These are phyloP conservation scores for Vigna mungo DNA, from an alignment of 306 rosid genomes.

Conservation along the genomic window DNA sequence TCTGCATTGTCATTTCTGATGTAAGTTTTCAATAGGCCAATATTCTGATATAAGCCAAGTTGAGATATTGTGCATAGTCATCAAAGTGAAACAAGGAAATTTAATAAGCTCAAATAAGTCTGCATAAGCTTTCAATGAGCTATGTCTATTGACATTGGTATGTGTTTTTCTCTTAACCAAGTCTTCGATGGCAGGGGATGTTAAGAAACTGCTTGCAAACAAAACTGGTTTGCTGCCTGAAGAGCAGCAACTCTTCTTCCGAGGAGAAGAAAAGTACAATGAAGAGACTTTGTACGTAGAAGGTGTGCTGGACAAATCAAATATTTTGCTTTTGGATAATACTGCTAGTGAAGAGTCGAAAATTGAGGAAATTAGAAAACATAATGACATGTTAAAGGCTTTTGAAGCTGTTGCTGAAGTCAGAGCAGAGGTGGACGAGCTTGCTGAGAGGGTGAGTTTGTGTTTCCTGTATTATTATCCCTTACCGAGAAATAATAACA, in stretches of 20 bases:
- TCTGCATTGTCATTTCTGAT: not conserved
- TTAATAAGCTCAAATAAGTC: not conserved
- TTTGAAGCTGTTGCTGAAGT: slow-evolving; percentile 67
- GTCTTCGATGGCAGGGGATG: slow-evolving; percentile 65
- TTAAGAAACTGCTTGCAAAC: slow-evolving; percentile 63
- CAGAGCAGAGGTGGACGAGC: slow-evolving; percentile 76
- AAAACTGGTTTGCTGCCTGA: slow-evolving; percentile 71
- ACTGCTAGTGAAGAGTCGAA: slow-evolving; percentile 61
- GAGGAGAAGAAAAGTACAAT: slow-evolving; percentile 75
- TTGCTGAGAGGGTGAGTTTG: slow-evolving; percentile 70
- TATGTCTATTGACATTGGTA: slow-evolving; percentile 23
- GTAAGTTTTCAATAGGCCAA: not conserved
- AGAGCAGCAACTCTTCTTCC: slow-evolving; percentile 75
- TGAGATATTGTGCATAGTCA: not conserved
- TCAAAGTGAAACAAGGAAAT: not conserved
- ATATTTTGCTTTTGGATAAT: slow-evolving; percentile 70
- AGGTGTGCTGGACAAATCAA: slow-evolving; percentile 83
- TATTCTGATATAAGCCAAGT: not conserved
- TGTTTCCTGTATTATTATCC: not conserved
- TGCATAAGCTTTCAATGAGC: not conserved
- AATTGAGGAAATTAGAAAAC: slow-evolving; percentile 59
- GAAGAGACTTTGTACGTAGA: slow-evolving; percentile 69
- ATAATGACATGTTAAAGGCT: slow-evolving; percentile 60
- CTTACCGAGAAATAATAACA: not conserved
- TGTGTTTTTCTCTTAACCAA: slow-evolving; percentile 36